Evolutionary conservation across 305 asterid genomes (phyloP).

Genomic region (Fraxinus paxiana): DNA sequence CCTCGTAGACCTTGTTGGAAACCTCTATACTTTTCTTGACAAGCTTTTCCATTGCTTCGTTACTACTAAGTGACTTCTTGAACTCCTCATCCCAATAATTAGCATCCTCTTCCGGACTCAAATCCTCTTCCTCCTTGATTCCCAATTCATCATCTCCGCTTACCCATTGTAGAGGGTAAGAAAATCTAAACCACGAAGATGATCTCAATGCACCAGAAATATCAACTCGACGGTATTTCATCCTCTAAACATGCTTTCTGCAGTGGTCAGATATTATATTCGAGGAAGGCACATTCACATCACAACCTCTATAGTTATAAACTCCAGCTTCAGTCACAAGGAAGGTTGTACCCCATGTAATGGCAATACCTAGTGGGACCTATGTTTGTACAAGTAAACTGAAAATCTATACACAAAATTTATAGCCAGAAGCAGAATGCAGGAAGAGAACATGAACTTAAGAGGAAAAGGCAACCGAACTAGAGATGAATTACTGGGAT

Average conservation of each 20-base stretch:
- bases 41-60: slow-evolving; percentile 76
- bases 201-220: too few species aligned
- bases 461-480: slow-evolving; percentile 18
- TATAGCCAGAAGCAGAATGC: background rate
- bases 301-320: too few species aligned
- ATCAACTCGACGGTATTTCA: too few species aligned
- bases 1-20: slow-evolving; percentile 41
- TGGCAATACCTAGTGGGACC: too few species aligned
- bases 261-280: too few species aligned
- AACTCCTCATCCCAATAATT: slow-evolving; percentile 79
- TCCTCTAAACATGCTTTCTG: too few species aligned
- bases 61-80: slow-evolving; percentile 67
- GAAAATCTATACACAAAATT: too few species aligned
- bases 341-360: too few species aligned
- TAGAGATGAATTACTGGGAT: slow-evolving; percentile 3
- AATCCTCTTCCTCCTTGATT: slow-evolving; percentile 41
- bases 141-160: slow-evolving; percentile 52
- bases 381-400: too few species aligned
- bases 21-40: slow-evolving; percentile 49
- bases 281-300: too few species aligned
- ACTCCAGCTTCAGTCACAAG: too few species aligned
- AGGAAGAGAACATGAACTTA: slow-evolving; percentile 29
- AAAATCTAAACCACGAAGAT: too few species aligned
- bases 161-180: background rate
- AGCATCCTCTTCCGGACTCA: slow-evolving; percentile 49